Conservation (phyloP, 2,329 filamentous ascomycete genomes). For the Hawksworthiomyces lignivorus region DNA sequence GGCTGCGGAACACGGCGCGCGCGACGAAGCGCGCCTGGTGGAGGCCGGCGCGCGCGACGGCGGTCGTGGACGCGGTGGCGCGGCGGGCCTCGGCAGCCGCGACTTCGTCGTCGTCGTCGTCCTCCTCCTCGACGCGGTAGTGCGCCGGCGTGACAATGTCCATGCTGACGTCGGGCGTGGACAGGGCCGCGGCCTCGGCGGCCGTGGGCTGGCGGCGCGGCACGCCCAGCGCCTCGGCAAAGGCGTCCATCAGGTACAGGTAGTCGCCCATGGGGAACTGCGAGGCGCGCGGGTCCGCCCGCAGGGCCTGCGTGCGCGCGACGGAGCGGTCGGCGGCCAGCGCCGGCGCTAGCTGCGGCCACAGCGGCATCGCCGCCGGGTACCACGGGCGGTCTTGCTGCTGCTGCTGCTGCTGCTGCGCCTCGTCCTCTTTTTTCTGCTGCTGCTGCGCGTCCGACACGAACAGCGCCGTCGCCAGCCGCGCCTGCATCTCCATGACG, state of each 20-base stretch:
- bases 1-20: slow-evolving; percentile 59
- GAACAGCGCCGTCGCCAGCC: slow-evolving; percentile 56
- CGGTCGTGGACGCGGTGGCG: slow-evolving; percentile 37
- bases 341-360: slow-evolving; percentile 28
- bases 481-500: slow-evolving; percentile 79
- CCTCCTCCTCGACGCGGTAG: slow-evolving; percentile 28
- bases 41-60: slow-evolving; percentile 33
- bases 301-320: slow-evolving; percentile 40
- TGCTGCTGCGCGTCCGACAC: slow-evolving; percentile 12
- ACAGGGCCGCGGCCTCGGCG: slow-evolving; percentile 5
- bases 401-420: no score
- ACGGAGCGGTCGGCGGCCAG: slow-evolving; percentile 37
- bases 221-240: slow-evolving; percentile 52
- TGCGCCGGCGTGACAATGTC: slow-evolving; percentile 50
- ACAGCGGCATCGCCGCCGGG: slow-evolving; percentile 12
- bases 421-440: slow-evolving; percentile 7
- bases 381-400: no score
- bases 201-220: slow-evolving; percentile 23
- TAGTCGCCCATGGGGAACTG: slow-evolving; percentile 86
- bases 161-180: slow-evolving; percentile 34
- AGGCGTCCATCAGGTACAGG: slow-evolving; percentile 64
- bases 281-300: slow-evolving; percentile 42
- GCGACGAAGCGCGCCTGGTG: slow-evolving; percentile 47
- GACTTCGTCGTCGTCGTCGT: slow-evolving; percentile 21
- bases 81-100: slow-evolving; percentile 28